Conservation (phyloP, 2,329 filamentous ascomycete species). For the Byssothecium circinans region DNA sequence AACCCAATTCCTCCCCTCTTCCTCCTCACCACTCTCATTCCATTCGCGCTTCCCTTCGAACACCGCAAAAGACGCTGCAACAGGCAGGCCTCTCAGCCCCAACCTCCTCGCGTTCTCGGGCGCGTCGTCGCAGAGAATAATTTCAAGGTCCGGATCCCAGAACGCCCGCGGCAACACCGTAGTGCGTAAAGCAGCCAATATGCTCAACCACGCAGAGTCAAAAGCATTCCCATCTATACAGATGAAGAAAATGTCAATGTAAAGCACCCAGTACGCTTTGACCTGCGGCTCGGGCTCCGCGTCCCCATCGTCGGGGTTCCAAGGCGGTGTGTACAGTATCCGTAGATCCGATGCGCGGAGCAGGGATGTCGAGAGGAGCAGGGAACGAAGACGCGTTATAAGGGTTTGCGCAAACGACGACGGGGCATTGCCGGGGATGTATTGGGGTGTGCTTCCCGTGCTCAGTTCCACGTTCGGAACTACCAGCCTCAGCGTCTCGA, state of each 20-base stretch:
- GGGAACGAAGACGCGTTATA: constrained; percentile 74
- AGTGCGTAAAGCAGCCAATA: constrained; percentile 77
- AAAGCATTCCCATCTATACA: constrained; percentile 90
- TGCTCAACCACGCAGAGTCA: constrained; percentile 84
- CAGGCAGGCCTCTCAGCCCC: constrained; percentile 65
- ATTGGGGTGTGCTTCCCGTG: constrained; percentile 84
- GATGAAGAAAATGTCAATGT: constrained; percentile 93
- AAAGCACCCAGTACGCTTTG: constrained; percentile 92
- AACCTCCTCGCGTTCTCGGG: constrained; percentile 59
- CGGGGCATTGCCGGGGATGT: constrained; percentile 82
- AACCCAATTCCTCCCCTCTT: constrained; percentile 61
- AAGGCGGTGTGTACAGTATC: constrained; percentile 65
- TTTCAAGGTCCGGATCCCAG: constrained; percentile 82
- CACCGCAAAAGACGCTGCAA: constrained; percentile 76
- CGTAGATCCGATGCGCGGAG: constrained; percentile 69
- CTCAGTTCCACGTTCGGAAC: constrained; percentile 93
- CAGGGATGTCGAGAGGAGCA: constrained; percentile 72
- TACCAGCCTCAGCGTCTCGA: constrained; percentile 66
- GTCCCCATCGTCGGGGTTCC: constrained; percentile 48
- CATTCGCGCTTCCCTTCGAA: constrained; percentile 56
- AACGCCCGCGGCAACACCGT: constrained; percentile 75
- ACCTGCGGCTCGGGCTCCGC: constrained; percentile 56
- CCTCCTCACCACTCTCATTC: constrained; percentile 47
- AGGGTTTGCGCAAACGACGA: constrained; percentile 80
- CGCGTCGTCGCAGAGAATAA: constrained; percentile 71